Base-by-base conservation (phyloP, 2,329 filamentous ascomycete genomes). In the Dactylellina sp. region DNA sequence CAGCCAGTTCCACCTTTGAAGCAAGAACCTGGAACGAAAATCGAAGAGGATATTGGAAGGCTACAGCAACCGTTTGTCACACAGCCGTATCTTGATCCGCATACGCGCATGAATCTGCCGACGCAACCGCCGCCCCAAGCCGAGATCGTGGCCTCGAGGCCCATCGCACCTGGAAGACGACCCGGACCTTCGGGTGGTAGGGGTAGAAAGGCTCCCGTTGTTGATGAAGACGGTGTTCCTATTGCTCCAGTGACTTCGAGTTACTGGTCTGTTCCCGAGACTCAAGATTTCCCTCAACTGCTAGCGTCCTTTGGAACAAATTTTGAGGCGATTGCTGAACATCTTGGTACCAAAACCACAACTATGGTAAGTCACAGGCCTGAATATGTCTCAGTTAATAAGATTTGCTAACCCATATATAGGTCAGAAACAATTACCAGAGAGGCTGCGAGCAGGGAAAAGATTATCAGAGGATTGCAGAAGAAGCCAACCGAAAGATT, bases 231-330 rank as follows among this genome's bases (percentile, higher is more conserved):
- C 47, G 86, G 86, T 16, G 66, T 82, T 82, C 32, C 83, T 84
- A 55, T 76, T 81, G 12, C 81, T 82, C 40, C 80, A 81, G 37
- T 86, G 88, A 76, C 89, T 12, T 92, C 90, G 0, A 94, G 91
- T 80, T 95, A 95, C 80, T 95, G 91, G 91, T 94, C 91, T 78
- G 91, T 94, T 20, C 90, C 89, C 0, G 91, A 95, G 81, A 86
- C 89, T 62, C 89, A 86, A 50, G 91, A 93, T 78, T 95, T 95
- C 80, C 88, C 89, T 37, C 86, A 85, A 64, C 84, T 92, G 68
- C 84, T 95, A 50, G 86, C 84, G 56, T 86, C 91, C 62, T 94
- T 92, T 82, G 91, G 91, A 68, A 92, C 89, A 14, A 91, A 95
- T 79, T 95, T 91, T 87, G 83, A 83, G 53, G 87, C 86, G 2